Evolutionary conservation across 164 flowering plant genomes (phyloP), one percentile per base, ranked within the genome.

Genomic region (Umbellularia californica): DNA sequence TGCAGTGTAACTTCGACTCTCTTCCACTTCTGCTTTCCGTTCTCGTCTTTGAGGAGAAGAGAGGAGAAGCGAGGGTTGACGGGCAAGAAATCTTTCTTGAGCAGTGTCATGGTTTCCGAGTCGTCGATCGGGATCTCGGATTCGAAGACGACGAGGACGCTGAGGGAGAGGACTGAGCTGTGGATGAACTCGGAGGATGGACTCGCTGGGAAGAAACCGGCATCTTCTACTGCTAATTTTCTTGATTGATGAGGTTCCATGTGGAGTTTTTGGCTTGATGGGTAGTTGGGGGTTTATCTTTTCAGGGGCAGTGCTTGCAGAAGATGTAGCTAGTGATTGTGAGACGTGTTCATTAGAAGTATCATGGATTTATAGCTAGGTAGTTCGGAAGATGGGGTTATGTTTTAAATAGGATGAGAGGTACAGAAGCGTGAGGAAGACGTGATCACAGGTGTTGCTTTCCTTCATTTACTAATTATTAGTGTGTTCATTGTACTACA

Each of bases 11-110:
- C 87, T 3, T 81, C 80, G 2, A 88, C 91, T 25, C 25, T 83
- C 83, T 86, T 85, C 95, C 93, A 91, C n/a, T 76, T 68, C 35
- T 76, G 84, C 15, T 41, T 63, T 30, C 89, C 91, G 5, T 83
- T 67, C 5, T 77, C 78, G 20, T 77, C 89, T 22, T 9, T 75
- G 33, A 88, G 84, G 12, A 74, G 71, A 17, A 52, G 68, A 7
- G 76, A 74, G 2, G 71, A 68, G 71, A 68, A 74, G 51, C 76
- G 76, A 0, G 70, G 50, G 76, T 55, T 74, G 23, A 74, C 5
- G 3, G 76, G 76, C 15, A 74, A 19, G 17, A 74, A 68, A 70
- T 50, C 47, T 24, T 66, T 30, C 64, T 60, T 52, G 15, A 74
- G 70, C 5, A 55, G 11, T 14, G 25, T 10, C 19, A 68, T 13